These are phyloP conservation scores for Escovopsis sp. DNA, from an alignment of 2,329 filamentous ascomycete species.

Conservation along the genomic window DNA sequence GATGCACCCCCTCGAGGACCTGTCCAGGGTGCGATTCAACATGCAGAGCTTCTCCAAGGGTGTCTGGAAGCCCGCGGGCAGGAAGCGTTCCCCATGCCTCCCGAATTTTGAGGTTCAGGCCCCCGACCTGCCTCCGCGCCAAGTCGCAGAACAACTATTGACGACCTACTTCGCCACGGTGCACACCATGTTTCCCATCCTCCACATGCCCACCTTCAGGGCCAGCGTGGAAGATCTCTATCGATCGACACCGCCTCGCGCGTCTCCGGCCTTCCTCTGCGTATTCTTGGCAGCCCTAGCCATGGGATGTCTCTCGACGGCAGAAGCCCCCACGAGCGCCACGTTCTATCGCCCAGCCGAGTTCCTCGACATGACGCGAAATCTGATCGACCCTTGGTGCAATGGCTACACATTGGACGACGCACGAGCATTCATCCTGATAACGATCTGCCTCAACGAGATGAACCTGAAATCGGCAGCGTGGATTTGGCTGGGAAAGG, in stretches of 20 bases:
- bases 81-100: slow-evolving; percentile 41
- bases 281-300: slow-evolving; percentile 75
- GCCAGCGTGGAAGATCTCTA: slow-evolving; percentile 67
- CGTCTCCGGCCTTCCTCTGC: slow-evolving; percentile 57
- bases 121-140: slow-evolving; percentile 55
- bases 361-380: slow-evolving; percentile 57
- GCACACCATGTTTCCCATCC: slow-evolving; percentile 68
- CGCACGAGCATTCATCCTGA: slow-evolving; percentile 55
- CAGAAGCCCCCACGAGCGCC: slow-evolving; percentile 35
- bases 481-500: slow-evolving; percentile 72
- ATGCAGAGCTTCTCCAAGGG: slow-evolving; percentile 61
- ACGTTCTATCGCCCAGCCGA: slow-evolving; percentile 40
- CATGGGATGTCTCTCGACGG: slow-evolving; percentile 61
- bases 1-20: slow-evolving; percentile 48
- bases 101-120: slow-evolving; percentile 36
- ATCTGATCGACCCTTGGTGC: slow-evolving; percentile 65
- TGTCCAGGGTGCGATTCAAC: slow-evolving; percentile 57
- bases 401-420: slow-evolving; percentile 66
- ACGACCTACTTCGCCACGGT: slow-evolving; percentile 61
- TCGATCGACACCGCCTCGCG: slow-evolving; percentile 41
- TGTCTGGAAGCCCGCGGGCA: slow-evolving; percentile 63
- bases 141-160: slow-evolving; percentile 57
- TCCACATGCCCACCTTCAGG: slow-evolving; percentile 79
- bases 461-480: slow-evolving; percentile 74
- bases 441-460: slow-evolving; percentile 69